A percentile compares a stretch with the other conserved stretches of the same genome.
These are phyloP conservation scores for Nemania sp. DNA, from an alignment of 2,329 filamentous ascomycete species.

Conservation along the genomic window DNA sequence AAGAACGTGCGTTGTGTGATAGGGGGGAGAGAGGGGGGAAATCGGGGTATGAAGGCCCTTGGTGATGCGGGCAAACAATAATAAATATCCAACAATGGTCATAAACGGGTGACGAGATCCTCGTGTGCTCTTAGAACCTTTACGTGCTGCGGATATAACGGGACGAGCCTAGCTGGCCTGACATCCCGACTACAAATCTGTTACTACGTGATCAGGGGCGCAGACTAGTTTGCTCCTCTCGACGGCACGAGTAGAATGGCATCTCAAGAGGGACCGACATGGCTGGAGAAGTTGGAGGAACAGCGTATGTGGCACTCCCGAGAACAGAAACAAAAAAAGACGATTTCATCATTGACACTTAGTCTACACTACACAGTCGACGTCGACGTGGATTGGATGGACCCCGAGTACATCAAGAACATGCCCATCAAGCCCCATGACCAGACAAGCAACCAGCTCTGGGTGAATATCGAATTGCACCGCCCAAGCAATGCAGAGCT, in stretches of 20 bases:
- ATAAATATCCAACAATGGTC: too few relatives aligned
- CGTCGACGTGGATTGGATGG: slow-evolving; percentile 58
- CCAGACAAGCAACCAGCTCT: slow-evolving; percentile 56
- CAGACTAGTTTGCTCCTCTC: not conserved
- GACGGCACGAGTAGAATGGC: slow-evolving; percentile 1
- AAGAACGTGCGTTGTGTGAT: not conserved
- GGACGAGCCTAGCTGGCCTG: not conserved
- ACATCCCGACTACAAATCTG: not conserved
- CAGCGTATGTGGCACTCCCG: slow-evolving; percentile 1
- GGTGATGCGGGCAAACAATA: not conserved
- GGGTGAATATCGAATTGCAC: slow-evolving; percentile 52
- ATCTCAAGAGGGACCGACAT: slow-evolving; percentile 11
- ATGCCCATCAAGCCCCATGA: slow-evolving; percentile 52
- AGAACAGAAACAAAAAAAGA: not conserved
- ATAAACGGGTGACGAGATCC: not conserved
- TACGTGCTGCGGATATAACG: not conserved
- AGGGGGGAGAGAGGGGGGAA: not conserved
- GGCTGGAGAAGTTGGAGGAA: slow-evolving; percentile 22
- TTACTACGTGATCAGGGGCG: not conserved
- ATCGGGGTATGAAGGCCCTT: not conserved
- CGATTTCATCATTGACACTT: not conserved
- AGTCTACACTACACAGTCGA: slow-evolving; percentile 45
- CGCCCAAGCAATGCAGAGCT: slow-evolving; percentile 49
- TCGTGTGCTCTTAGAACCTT: not conserved
- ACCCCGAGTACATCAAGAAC: slow-evolving; percentile 51